Conservation (phyloP, 129 eudicot species). For the Flaveria linearis region DNA sequence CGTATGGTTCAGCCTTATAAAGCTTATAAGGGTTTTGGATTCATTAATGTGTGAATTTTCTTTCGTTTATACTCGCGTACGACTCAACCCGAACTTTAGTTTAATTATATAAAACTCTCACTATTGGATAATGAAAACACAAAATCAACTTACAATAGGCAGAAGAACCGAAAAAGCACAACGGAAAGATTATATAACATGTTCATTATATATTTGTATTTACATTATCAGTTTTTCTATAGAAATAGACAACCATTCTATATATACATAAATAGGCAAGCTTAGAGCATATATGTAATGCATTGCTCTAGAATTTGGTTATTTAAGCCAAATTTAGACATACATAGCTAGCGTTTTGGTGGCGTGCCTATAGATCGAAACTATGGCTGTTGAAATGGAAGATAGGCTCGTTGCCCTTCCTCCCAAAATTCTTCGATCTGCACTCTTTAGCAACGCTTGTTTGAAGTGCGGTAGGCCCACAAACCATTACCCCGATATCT, state of each 20-base stretch:
- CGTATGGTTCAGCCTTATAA: no score
- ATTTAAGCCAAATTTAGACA: neutral
- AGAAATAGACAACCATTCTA: neutral
- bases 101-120: neutral
- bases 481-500: slow-evolving; percentile 83
- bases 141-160: neutral
- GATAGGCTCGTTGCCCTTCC: slow-evolving; percentile 53
- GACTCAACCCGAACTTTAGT: neutral
- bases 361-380: slow-evolving; percentile 63
- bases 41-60: neutral
- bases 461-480: slow-evolving; percentile 82
- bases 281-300: neutral
- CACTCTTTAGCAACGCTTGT: slow-evolving; percentile 83
- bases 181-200: neutral
- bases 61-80: neutral
- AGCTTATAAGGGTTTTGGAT: neutral
- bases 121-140: no score
- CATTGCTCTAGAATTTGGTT: slow-evolving; percentile 7
- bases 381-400: slow-evolving; percentile 95
- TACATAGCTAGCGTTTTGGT: neutral
- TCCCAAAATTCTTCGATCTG: slow-evolving; percentile 59
- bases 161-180: neutral
- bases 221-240: neutral
- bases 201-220: neutral
- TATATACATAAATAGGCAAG: slow-evolving; percentile 20